phyloP scores from a whole-genome alignment of 2,329 filamentous ascomycete species.

The Cordyceps javanica region DNA sequence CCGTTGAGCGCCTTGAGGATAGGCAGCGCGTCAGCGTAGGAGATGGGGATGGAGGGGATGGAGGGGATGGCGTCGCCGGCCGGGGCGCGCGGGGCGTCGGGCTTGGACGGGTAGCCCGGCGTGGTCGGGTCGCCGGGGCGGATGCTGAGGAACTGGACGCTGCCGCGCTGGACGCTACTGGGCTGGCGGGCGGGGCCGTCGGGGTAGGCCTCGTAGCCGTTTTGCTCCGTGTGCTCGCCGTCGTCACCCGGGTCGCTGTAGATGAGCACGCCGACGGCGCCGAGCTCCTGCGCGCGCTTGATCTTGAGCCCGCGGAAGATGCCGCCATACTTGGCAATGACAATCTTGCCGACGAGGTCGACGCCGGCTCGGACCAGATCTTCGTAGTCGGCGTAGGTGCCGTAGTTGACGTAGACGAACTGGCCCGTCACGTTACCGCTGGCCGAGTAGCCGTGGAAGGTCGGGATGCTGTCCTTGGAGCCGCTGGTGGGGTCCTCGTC shows the following conservation, averaged over 20 bases:
- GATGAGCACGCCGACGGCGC: conserved; percentile 78
- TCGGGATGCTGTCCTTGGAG: conserved; percentile 68
- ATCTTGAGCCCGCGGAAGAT: conserved; percentile 89
- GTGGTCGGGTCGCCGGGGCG: conserved; percentile 77
- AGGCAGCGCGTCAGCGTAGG: conserved; percentile 78
- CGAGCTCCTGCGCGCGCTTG: conserved; percentile 84
- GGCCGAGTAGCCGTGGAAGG: conserved; percentile 92
- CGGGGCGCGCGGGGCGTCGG: conserved; percentile 71
- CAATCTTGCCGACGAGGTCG: conserved; percentile 76
- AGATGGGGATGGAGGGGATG: conserved; percentile 89
- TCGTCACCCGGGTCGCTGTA: conserved; percentile 90
- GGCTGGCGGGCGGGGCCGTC: conserved; percentile 82
- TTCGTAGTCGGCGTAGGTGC: conserved; percentile 78
- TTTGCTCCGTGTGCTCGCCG: conserved; percentile 70
- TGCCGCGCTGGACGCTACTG: conserved; percentile 84
- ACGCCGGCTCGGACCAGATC: conserved; percentile 72
- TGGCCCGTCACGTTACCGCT: conserved; percentile 84
- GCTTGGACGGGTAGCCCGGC: conserved; percentile 87
- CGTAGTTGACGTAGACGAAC: conserved; percentile 88
- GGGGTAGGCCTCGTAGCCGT: conserved; percentile 75
- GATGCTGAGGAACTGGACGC: conserved; percentile 71
- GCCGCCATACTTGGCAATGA: conserved; percentile 75
- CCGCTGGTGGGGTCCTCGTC: conserved; percentile 76
- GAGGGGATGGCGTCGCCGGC: conserved; percentile 65
- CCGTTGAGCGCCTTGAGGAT: conserved; percentile 88